phyloP scores from a whole-genome alignment of 768 basidiomycete species.

The Auriscalpium vulgare region DNA sequence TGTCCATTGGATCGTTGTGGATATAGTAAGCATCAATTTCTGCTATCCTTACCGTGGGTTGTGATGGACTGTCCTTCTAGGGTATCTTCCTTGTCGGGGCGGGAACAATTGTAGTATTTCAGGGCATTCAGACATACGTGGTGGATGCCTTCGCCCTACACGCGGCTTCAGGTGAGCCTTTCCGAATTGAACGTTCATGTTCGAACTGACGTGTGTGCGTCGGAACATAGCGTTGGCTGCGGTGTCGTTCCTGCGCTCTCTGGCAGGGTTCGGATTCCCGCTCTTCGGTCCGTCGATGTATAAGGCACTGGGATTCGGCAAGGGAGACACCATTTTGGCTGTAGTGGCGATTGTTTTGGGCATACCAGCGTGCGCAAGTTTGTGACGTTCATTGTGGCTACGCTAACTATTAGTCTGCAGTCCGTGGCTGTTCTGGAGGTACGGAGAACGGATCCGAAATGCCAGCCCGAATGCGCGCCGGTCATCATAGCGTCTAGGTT shows the following conservation, averaged over 20 bases:
- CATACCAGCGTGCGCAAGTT: conserved; percentile 35
- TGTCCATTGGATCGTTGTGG: conserved; percentile 63
- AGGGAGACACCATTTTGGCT: conserved; percentile 59
- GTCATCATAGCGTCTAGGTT: not conserved
- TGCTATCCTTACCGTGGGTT: not conserved
- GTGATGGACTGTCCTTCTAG: conserved; percentile 21
- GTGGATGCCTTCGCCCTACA: conserved; percentile 60
- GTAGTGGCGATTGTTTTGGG: conserved; percentile 48
- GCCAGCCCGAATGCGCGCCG: not conserved
- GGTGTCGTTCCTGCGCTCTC: conserved; percentile 49
- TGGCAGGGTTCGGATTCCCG: conserved; percentile 68
- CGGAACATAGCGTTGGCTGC: conserved; percentile 45
- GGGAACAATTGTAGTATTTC: conserved; percentile 52
- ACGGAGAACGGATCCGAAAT: conserved; percentile 25
- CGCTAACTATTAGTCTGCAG: conserved; percentile 30
- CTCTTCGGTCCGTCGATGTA: conserved; percentile 68
- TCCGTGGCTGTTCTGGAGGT: conserved; percentile 35
- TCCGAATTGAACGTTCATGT: conserved; percentile 2
- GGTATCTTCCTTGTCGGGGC: conserved; percentile 50
- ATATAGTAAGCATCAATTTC: conserved; percentile 35
- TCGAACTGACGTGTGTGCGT: not conserved
- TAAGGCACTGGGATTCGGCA: conserved; percentile 55
- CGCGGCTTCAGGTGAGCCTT: conserved; percentile 51
- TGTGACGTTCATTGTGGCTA: not conserved
- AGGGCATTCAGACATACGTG: conserved; percentile 57